A percentile compares a stretch with the other conserved stretches of the same genome.
These are phyloP conservation scores for Boletus vinaceobasis DNA, from an alignment of 768 basidiomycete genomes.

Conservation along the genomic window DNA sequence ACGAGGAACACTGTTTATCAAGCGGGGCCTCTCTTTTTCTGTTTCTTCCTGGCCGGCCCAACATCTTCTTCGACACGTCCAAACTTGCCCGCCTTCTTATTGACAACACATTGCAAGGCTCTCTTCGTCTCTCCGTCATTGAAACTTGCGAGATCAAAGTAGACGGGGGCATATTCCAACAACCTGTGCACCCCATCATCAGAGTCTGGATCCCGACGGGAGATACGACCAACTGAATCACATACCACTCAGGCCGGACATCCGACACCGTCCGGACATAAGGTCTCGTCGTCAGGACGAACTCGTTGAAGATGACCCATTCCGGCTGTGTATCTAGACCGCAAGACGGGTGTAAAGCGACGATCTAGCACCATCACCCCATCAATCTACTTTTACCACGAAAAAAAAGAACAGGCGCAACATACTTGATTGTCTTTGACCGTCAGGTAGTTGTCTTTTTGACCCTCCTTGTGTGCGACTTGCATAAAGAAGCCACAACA, in stretches of 20 bases:
- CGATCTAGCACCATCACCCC: conserved; percentile 6
- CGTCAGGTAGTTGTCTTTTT: conserved; percentile 83
- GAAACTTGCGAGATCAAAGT: conserved; percentile 69
- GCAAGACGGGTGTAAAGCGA: conserved; percentile 68
- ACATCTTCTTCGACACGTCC: conserved; percentile 8
- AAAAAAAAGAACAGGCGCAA: neutral
- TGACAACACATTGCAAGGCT: conserved; percentile 50
- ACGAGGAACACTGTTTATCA: neutral
- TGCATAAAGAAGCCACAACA: conserved; percentile 99
- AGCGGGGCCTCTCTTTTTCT: neutral
- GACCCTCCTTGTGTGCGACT: conserved; percentile 90
- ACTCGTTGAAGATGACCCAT: conserved; percentile 94
- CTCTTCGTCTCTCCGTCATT: conserved; percentile 69
- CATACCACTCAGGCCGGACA: conserved; percentile 81
- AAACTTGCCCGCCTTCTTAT: conserved; percentile 51
- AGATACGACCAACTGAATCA: conserved; percentile 5
- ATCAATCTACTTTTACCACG: neutral
- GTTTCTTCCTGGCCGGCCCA: conserved; percentile 16
- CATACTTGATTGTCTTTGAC: conserved; percentile 92
- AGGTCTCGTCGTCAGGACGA: conserved; percentile 83
- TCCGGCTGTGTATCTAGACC: conserved; percentile 85
- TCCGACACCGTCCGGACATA: conserved; percentile 93
- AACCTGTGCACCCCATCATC: conserved; percentile 41
- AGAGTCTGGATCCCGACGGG: neutral
- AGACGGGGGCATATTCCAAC: conserved; percentile 56